Evolutionary conservation across 148 eudicot species (phyloP), one percentile per base, ranked within the genome.

Genomic region (Spergularia bocconei): DNA sequence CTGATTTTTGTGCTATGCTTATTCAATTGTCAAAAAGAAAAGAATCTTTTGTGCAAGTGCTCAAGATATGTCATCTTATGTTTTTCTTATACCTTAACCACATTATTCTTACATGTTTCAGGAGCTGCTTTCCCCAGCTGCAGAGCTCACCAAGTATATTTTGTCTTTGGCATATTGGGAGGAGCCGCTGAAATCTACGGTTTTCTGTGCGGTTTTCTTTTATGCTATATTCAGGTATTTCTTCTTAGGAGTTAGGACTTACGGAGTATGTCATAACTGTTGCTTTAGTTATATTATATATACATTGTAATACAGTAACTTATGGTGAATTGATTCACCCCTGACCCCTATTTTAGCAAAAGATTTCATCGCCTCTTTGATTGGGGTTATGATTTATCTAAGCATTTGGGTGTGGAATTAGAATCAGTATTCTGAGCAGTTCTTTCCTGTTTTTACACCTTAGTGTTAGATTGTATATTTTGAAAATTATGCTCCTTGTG

Each of bases 41-140:
- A 11, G 29, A 7, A 6, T 59, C 29, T 59, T 20, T 20, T 12
- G 12, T 2, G 7, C 21, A 23, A 29, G 36, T 29, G 36, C 2
- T 29, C 36, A 29, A 29, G 36, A 29, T 29, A 29, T 29, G 36
- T 29, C 70, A 51, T 25, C 20, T 64, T 55, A 5, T n/a, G 6
- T 9, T 19, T 17, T 75, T 50, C 50, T 11, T 17, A 39, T 58
- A 29, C 4, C 33, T 19, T 29, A 47, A 48, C n/a, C 62, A 5
- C 44, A 62, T 2, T 55, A n/a, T 73, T 74, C 29, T 14, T 29
- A 19, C 29, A 29, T 15, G 60, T 63, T 84, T 81, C 90, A 94
- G 98, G 98, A 94, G 83, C 83, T 94, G 61, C 87, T 94, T 68
- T 87, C 74, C 82, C 98, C 98, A 36, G 21, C 84, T 54, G 75